Conservation (phyloP, 345 rosid genomes). For the Mercurialis annua region DNA sequence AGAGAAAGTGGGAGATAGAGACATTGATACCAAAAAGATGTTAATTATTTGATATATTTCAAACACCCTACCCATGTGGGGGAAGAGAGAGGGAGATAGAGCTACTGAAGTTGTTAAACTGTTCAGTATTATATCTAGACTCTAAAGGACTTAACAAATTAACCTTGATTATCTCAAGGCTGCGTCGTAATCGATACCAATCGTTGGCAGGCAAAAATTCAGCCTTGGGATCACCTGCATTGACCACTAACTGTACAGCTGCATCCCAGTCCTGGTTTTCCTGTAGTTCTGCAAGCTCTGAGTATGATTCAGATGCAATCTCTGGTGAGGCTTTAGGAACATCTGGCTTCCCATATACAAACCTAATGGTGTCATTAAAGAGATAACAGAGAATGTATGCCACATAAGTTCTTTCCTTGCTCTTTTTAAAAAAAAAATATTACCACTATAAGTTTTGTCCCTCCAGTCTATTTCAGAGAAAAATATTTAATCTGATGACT, state of each 20-base stretch:
- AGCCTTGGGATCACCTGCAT: conserved; percentile 75
- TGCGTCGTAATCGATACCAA: conserved; percentile 86
- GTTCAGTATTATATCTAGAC: background rate
- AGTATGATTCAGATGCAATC: conserved; percentile 51
- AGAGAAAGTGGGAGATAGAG: background rate
- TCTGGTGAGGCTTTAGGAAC: conserved; percentile 81
- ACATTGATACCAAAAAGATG: no score
- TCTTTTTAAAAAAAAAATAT: no score
- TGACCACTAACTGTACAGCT: conserved; percentile 71
- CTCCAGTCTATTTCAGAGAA: background rate
- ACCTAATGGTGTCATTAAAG: conserved; percentile 44
- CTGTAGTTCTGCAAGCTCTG: conserved; percentile 61
- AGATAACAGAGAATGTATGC: conserved; percentile 10
- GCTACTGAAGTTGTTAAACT: no score
- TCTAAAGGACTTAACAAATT: conserved; percentile 11
- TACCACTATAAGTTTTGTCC: background rate
- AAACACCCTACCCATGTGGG: background rate
- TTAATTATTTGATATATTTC: background rate
- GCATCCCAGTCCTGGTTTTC: conserved; percentile 64
- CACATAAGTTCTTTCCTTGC: background rate
- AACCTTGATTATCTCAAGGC: conserved; percentile 96
- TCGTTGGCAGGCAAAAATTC: conserved; percentile 62
- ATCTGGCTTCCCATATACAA: conserved; percentile 83
- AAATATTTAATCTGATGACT: background rate
- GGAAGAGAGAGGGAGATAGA: background rate